Evolutionary conservation across 2,329 filamentous ascomycete species (phyloP).

Genomic region (Pseudogymnoascus sp.): DNA sequence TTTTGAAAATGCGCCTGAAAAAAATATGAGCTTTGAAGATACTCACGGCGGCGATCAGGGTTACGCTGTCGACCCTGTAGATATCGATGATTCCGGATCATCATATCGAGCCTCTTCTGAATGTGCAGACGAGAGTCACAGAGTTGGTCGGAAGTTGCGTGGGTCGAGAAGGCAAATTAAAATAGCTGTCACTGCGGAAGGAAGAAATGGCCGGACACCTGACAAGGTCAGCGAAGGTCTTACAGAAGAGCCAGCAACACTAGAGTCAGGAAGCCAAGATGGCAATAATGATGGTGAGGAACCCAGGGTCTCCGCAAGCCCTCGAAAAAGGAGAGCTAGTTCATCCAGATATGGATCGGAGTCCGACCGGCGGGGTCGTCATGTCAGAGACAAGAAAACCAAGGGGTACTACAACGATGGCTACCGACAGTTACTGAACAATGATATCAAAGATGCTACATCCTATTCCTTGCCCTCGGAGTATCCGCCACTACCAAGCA

Average conservation of each 20-base stretch:
- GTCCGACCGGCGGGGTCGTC: neutral
- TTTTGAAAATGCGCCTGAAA: constrained; percentile 3
- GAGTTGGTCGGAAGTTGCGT: neutral
- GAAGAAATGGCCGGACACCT: neutral
- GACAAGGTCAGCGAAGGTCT: no score
- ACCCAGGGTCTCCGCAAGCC: neutral
- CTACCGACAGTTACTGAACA: constrained; percentile 47
- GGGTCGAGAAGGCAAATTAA: neutral
- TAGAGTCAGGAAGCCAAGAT: neutral
- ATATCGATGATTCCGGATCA: neutral
- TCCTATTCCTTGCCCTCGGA: constrained; percentile 23
- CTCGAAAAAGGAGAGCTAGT: neutral
- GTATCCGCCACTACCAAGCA: constrained; percentile 30
- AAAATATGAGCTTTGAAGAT: constrained; percentile 12
- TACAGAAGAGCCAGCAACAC: neutral
- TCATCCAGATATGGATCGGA: neutral
- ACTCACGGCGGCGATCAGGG: neutral
- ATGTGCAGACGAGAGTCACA: neutral
- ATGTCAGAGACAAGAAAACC: constrained; percentile 17
- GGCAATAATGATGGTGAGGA: neutral
- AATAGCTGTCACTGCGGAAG: neutral
- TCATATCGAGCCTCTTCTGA: neutral
- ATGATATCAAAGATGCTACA: constrained; percentile 48
- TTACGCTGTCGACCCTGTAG: neutral
- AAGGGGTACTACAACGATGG: constrained; percentile 39